These are phyloP conservation scores for Carex pumila DNA, from an alignment of 176 grass and related monocot genomes.

Conservation along the genomic window DNA sequence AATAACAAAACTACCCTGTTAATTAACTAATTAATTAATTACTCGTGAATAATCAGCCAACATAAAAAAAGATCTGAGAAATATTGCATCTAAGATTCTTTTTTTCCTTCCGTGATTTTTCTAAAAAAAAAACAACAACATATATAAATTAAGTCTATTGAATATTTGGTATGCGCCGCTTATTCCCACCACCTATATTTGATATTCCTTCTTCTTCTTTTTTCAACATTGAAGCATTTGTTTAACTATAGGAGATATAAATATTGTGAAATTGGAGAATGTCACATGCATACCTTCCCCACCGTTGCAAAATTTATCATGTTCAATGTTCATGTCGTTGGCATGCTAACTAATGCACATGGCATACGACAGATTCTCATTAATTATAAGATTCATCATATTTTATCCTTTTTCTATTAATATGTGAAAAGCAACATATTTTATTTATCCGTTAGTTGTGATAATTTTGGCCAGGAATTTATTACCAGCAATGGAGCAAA, in stretches of 20 bases:
- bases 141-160: not conserved
- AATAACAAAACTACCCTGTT: no score
- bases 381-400: constrained; percentile 2
- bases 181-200: constrained; percentile 6
- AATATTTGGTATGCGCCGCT: constrained; percentile 2
- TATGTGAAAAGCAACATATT: not conserved
- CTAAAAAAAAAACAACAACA: not conserved
- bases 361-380: not conserved
- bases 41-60: not conserved
- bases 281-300: constrained; percentile 6
- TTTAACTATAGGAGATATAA: not conserved
- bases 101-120: not conserved
- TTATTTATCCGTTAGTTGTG: constrained; percentile 1
- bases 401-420: not conserved
- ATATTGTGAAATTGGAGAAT: not conserved
- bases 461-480: not conserved
- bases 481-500: not conserved
- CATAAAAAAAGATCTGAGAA: not conserved
- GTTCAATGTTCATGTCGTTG: constrained; percentile 2
- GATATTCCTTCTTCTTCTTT: not conserved
- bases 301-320: constrained; percentile 23
- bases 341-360: constrained; percentile 27
- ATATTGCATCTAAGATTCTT: not conserved
- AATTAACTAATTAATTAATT: not conserved
- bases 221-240: not conserved